Evolutionary conservation across 2,329 filamentous ascomycete genomes (phyloP), one percentile per base, ranked within the genome.

Genomic region (Fusarium pseudoanthophilum): DNA sequence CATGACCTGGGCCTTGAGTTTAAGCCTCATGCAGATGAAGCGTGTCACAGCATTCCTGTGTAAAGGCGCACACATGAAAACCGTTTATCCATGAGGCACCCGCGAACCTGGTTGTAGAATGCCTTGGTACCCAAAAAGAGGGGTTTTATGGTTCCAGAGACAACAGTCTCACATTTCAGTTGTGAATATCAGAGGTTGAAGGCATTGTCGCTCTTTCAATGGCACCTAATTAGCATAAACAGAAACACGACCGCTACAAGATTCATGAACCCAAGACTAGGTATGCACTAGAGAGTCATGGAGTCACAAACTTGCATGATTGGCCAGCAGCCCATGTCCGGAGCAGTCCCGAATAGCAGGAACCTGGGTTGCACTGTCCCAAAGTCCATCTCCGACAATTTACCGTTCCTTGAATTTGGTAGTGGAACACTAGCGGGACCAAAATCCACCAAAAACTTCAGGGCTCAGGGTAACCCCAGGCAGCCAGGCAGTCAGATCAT

Each of bases 341-440:
- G 71, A 66, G 67, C 46, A 49, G 59, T 74, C 67, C 71, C 71
- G 67, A 67, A 46, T 39, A 61, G 53, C 59, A 72, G 62, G 71
- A 71, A 59, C 66, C 70, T 51, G 45, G 36, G 61, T 61, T 48
- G 59, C 65, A 61, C 57, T 62, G 69, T 55, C 28, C 49, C 67
- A 60, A 69, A 45, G 62, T 57, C 69, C 71, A 53, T 55, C 48
- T 62, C 66, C 67, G 66, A 69, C 52, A 71, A 66, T 73, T 52
- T 58, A 11, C 48, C 43, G 62, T 64, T 59, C 71, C 66, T 53
- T 69, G 51, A 64, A 52, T 53, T 62, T 63, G 60, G 39, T 57
- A 61, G 53, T 67, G 69, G 68, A 67, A 55, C 45, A 40, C 39
- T 58, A 42, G 67, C 42, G 61, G 55, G 45, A 40, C 51, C 63